Evolutionary conservation across 129 eudicot species (phyloP), one percentile per base, ranked within the genome.

Genomic region (Chrysanthemum seticuspe): DNA sequence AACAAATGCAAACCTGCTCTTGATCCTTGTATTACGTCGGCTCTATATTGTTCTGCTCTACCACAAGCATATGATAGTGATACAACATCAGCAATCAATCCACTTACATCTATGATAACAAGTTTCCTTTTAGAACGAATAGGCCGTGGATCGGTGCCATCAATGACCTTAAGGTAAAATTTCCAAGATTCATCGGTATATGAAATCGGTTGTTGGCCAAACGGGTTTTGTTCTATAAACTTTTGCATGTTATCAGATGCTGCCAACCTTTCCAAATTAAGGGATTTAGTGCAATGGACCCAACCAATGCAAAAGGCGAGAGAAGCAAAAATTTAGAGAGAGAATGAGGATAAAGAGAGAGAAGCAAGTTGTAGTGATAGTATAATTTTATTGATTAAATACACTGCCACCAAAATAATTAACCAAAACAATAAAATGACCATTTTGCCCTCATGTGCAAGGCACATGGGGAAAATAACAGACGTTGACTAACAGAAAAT

Each of bases 51-150:
- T 27, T 80, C 78, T 76, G 81, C 59, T 74, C 76, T 18, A 47
- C 34, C 2, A 80, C 15, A 7, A 34, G 5, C 44, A 34, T 34
- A 0, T 34, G 44, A 34, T 5, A 34, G 44, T 34, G 44, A 34
- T 34, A 34, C 44, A 45, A 88, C 68, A 62, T 88, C 86, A 25
- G 75, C 90, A 78, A 88, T 79, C 50, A 88, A 50, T 45, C 95
- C 95, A 73, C 75, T 83, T 56, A 85, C 44, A 74, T 88, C 95
- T 67, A 88, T 81, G 59, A 88, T 70, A 66, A 88, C 67, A 78
- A 88, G 95, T 78, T 88, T 88, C 83, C 77, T 88, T 77, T 69
- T 79, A n/a, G 54, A 74, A 65, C 74, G 64, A 76, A 51, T 16
- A 31, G 72, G n/a, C 18, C 53, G 55, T 55, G 12, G 83, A 18